A percentile compares a stretch with the other conserved stretches of the same genome.
Evolutionary conservation across 1,284 basidiomycete genomes (phyloP).

Genomic region (Leccinum subspadiceum): DNA sequence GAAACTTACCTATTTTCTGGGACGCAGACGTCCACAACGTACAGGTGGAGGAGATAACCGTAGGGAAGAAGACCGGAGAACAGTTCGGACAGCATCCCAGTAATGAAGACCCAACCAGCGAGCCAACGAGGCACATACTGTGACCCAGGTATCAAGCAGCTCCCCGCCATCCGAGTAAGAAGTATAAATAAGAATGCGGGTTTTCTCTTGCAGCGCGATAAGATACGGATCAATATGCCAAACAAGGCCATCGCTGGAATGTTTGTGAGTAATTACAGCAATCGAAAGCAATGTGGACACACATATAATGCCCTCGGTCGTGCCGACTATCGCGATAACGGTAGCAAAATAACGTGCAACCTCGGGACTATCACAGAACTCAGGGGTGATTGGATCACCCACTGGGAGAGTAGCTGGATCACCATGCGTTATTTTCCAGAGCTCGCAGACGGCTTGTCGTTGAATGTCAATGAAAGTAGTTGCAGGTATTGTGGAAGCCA

Average conservation of each 20-base stretch:
- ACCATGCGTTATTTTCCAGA: conserved; percentile 25
- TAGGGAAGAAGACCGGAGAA: conserved; percentile 15
- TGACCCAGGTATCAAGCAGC: conserved; percentile 21
- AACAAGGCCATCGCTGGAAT: conserved; percentile 19
- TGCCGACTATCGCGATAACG: conserved; percentile 16
- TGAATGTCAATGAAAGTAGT: conserved; percentile 33
- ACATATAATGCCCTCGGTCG: conserved; percentile 24
- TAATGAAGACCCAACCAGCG: conserved; percentile 16
- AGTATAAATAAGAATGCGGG: conserved; percentile 27
- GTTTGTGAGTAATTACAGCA: conserved; percentile 4
- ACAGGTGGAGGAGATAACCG: conserved; percentile 29
- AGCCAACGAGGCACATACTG: conserved; percentile 13
- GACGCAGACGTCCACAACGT: conserved; percentile 29
- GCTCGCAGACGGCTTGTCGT: conserved; percentile 26
- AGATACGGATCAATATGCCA: conserved; percentile 24
- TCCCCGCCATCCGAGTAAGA: conserved; percentile 12
- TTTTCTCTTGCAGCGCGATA: conserved; percentile 32
- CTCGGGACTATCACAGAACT: conserved; percentile 25
- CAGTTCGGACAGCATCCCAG: conserved; percentile 18
- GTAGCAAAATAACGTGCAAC: conserved; percentile 24
- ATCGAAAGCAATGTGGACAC: neutral
- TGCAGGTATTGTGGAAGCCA: conserved; percentile 22
- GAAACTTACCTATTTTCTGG: conserved; percentile 29
- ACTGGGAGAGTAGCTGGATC: conserved; percentile 6
- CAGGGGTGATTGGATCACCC: conserved; percentile 12